Conservation (phyloP, 345 rosid genomes). For the Salix brachista region DNA sequence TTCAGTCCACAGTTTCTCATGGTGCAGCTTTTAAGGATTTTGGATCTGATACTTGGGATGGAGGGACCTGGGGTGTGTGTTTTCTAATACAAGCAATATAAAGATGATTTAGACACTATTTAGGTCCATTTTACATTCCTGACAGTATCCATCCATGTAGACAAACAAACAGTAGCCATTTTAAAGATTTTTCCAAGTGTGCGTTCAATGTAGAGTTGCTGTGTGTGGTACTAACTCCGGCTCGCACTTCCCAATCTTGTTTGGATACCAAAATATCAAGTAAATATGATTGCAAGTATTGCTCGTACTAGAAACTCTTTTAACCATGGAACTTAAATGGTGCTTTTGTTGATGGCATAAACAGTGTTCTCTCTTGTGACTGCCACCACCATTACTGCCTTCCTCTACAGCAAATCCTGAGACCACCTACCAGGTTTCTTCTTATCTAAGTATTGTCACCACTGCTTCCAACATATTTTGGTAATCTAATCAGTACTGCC, state of each 20-base stretch:
- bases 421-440: background rate
- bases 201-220: background rate
- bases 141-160: background rate
- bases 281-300: background rate
- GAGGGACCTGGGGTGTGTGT: no score
- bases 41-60: no score
- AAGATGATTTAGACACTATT: no score
- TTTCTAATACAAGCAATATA: no score
- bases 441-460: background rate
- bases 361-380: background rate
- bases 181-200: background rate
- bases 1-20: no score
- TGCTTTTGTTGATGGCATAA: background rate
- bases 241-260: background rate
- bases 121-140: background rate
- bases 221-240: background rate
- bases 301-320: background rate
- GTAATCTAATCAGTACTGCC: background rate
- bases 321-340: no score
- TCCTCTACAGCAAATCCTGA: background rate
- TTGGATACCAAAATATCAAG: no score
- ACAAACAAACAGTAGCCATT: background rate
- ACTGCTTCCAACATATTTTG: background rate
- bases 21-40: no score
- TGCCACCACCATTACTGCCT: background rate